These are phyloP conservation scores for Globisporangium nodosum DNA, from an alignment of 352 stramenopile species.

Conservation along the genomic window DNA sequence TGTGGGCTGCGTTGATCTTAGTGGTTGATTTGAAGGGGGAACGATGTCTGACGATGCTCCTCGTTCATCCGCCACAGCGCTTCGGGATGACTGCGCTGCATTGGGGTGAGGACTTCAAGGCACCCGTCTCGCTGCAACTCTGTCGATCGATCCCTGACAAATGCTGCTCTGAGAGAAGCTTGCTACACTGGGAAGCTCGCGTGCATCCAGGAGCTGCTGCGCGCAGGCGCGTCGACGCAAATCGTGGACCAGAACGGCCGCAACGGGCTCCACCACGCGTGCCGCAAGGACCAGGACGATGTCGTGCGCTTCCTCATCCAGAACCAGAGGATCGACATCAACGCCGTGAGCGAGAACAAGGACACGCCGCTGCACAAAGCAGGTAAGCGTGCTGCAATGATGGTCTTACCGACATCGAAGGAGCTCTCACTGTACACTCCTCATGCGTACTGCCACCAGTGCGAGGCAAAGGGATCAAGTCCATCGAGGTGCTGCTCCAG, in stretches of 20 bases:
- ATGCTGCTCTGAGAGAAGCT: slow-evolving; percentile 19
- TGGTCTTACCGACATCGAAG: background rate
- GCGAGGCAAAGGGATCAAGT: slow-evolving; percentile 46
- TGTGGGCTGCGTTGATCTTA: slow-evolving; percentile 20
- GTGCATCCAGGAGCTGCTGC: slow-evolving; percentile 51
- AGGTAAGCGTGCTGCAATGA: slow-evolving; percentile 19
- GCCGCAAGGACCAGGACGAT: slow-evolving; percentile 63
- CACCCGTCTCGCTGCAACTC: background rate
- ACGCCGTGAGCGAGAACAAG: slow-evolving; percentile 53
- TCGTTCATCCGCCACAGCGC: slow-evolving; percentile 21
- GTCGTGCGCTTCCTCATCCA: slow-evolving; percentile 52
- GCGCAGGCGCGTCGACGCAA: slow-evolving; percentile 31
- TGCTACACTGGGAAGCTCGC: slow-evolving; percentile 52
- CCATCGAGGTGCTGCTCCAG: slow-evolving; percentile 54
- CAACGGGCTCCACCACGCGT: slow-evolving; percentile 74
- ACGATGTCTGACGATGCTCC: background rate
- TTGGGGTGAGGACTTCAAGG: slow-evolving; percentile 39
- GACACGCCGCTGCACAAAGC: slow-evolving; percentile 81
- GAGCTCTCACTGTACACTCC: background rate
- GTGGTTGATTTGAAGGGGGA: background rate
- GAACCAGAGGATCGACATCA: slow-evolving; percentile 46
- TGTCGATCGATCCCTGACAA: background rate
- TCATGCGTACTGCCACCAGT: slow-evolving; percentile 9
- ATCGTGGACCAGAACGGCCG: slow-evolving; percentile 47
- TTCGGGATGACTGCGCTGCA: slow-evolving; percentile 81